These are phyloP conservation scores for Penicillium sp. DNA, from an alignment of 2,329 filamentous ascomycete genomes.

Conservation along the genomic window DNA sequence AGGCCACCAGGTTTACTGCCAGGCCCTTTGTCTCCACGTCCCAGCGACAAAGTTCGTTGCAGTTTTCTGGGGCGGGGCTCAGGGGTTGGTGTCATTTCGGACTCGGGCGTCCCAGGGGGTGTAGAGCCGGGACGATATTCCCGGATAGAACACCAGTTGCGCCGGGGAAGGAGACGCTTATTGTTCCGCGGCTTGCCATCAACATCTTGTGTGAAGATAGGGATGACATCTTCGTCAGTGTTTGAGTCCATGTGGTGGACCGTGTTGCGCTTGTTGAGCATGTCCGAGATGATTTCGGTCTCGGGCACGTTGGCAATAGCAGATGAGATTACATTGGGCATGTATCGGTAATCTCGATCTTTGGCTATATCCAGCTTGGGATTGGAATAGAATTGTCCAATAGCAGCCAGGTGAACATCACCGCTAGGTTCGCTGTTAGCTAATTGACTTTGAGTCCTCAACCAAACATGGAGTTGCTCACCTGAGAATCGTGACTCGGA, in stretches of 20 bases:
- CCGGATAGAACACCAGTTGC: constrained; percentile 95
- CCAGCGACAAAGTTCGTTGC: constrained; percentile 65
- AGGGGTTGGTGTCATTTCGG: constrained; percentile 43
- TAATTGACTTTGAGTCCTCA: background rate
- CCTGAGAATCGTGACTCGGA: constrained; percentile 87
- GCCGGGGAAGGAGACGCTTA: constrained; percentile 80
- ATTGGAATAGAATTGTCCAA: constrained; percentile 95
- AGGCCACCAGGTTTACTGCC: constrained; percentile 41
- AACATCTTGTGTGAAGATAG: constrained; percentile 85
- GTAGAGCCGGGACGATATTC: constrained; percentile 79
- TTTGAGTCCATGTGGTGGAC: constrained; percentile 66
- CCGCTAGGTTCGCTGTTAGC: constrained; percentile 59
- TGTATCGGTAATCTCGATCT: constrained; percentile 91
- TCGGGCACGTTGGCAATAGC: constrained; percentile 93
- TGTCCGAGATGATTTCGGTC: constrained; percentile 82
- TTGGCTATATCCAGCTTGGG: constrained; percentile 80
- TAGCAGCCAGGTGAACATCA: constrained; percentile 88
- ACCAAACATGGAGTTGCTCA: constrained; percentile 37
- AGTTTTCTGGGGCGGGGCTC: constrained; percentile 46
- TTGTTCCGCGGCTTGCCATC: constrained; percentile 91
- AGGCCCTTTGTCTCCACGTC: constrained; percentile 55
- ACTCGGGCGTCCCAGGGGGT: constrained; percentile 67
- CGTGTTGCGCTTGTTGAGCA: constrained; percentile 91
- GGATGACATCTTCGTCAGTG: constrained; percentile 95
- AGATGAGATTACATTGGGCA: constrained; percentile 93